Evolutionary conservation across 495 filamentous ascomycete species (phyloP), one percentile per base, ranked within the genome.

Genomic region (Coniosporium apollinis): DNA sequence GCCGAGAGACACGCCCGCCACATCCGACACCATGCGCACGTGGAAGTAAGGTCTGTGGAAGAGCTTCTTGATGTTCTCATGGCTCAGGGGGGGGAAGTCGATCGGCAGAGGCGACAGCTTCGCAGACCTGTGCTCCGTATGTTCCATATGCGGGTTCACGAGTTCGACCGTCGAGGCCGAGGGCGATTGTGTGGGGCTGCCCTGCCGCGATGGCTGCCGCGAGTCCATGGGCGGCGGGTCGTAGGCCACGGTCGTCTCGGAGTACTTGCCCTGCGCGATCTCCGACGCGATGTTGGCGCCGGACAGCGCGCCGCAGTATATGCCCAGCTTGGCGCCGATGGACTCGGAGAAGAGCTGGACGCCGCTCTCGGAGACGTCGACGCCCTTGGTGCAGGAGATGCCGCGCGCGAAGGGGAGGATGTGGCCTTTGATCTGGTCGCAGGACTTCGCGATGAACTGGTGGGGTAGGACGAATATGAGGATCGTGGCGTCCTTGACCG

Each of bases 21-120:
- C 87, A 47, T 99, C 91, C 20, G 67, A 77, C 11, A 92, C 78
- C 50, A 96, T 76, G 28, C 79, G 74, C 9, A 94, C 86, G 55
- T 94, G 87, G 69, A 99, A 96, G 61, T 99, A 99, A 0, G 85
- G 85, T 25, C 91, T 76, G 60, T 92, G 79, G 71, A 99, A 96
- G 19, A 99, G 77, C 15, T 69, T 69, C 52, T 78, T 76, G 46
- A 92, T 64, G 28, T 78, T 66, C 13, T 59, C 60, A 50, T 96
- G 91, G 54, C 82, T 79, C 3, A 96, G 64, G 0, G 82, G 69
- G 4, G 82, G 82, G 50, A 87, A 87, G 8, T 83, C 80, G 14
- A 61, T 52, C 2, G 89, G 91, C 5, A 91, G 58, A 3, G 82
- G 66, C 25, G 65, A 70, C 20, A 94, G 65, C 49, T 71, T 72